Evolutionary conservation across 1,284 basidiomycete species (phyloP), one percentile per base, ranked within the genome.

Genomic region (Marasmius sp.): DNA sequence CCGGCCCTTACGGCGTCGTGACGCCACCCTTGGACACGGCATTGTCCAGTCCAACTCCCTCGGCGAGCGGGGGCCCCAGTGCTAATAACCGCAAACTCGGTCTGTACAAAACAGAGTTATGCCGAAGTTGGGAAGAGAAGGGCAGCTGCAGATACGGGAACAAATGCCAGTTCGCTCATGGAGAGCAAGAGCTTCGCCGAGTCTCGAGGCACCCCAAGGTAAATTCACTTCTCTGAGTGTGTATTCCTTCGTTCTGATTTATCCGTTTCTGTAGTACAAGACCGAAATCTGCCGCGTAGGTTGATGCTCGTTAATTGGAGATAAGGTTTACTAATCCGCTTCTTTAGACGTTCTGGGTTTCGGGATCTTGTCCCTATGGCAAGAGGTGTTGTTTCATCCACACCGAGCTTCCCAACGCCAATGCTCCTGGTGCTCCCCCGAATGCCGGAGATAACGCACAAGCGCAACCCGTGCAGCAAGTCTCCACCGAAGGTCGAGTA

Each of bases 111-210:
- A 96, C 94, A 0, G 94, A 96, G 72, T 69, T 95, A 39, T 96
- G 94, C 76, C 81, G 94, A 64, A 94, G 92, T 72, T 96, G 94
- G 93, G 94, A 95, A 73, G 94, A 96, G 77, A 94, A 94, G 71
- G 92, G 93, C 1, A 79, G 81, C n/a, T 96, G 94, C 74, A 83
- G 93, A 50, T 96, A 96, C 69, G 91, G 89, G 9, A 75, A 85
- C 43, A 95, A 94, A 75, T 95, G 93, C 71, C 93, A 95, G 73
- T 95, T 95, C 71, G 93, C 94, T 33, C 94, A 96, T 69, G 94
- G 94, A 52, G 88, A 93, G 70, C 88, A 93, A 0, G 94, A 96
- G 74, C 80, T 96, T 49, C 86, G 93, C 43, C 86, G 83, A 62
- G 90, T 95, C 20, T 74, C 86, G 65, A 84, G 94, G 64, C 94